Evolutionary conservation across 2,329 filamentous ascomycete species (phyloP).

Genomic region (Colletotrichum sp.): DNA sequence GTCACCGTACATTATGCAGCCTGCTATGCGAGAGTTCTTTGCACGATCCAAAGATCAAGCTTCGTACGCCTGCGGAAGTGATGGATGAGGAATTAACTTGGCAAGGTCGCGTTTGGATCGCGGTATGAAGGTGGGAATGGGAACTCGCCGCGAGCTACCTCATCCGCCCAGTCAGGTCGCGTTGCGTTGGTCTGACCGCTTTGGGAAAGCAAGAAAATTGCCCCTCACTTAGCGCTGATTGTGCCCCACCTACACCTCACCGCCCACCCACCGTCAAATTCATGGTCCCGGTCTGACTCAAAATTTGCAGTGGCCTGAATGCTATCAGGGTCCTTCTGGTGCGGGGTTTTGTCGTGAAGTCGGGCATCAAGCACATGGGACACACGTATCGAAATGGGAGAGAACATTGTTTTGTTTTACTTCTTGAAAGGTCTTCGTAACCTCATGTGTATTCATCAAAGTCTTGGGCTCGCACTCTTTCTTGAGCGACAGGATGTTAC

Average conservation of each 20-base stretch:
- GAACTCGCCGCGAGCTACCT: neutral
- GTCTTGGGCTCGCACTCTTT: constrained; percentile 14
- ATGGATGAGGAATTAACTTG: neutral
- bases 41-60: neutral
- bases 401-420: neutral
- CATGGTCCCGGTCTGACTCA: neutral
- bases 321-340: neutral
- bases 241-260: constrained; percentile 18
- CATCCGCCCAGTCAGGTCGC: neutral
- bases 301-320: neutral
- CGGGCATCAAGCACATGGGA: neutral
- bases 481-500: neutral
- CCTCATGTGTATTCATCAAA: constrained; percentile 21
- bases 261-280: neutral
- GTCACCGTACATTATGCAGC: constrained; percentile 80
- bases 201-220: neutral
- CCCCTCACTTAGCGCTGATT: constrained; percentile 16
- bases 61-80: neutral
- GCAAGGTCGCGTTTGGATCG: neutral
- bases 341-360: neutral
- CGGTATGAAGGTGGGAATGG: neutral
- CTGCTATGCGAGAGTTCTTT: neutral
- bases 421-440: constrained; percentile 19
- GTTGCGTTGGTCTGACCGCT: constrained; percentile 17
- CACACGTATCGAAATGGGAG: neutral